Base-by-base conservation (phyloP, 805 yeast genomes). In the Jamesozyma piceae region DNA sequence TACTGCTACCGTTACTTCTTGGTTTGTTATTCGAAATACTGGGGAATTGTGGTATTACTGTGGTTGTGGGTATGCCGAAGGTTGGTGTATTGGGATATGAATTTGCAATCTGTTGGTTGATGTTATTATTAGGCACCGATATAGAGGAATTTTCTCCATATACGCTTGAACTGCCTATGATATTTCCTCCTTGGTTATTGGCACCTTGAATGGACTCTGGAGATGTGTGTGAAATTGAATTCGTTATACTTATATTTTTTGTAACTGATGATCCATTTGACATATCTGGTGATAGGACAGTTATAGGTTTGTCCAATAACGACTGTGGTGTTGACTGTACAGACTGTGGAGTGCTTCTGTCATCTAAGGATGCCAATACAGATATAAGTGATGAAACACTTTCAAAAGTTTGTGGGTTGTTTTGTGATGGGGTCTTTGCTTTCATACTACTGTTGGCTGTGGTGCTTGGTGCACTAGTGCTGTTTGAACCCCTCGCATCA, bases 311-410 rank as follows among this genome's bases (percentile, higher is more conserved):
- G 4, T 13, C 37, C 13, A 6, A 4, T 13, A 24, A 5, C 5
- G 30, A 4, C 19, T 37, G 26, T 5, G 39, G 22, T 13, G 34
- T 21, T 15, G 31, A 31, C 11, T 18, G 17, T 3, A 26, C 10
- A 19, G 38, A 10, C 11, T 14, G 38, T 5, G 37, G 20, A 18
- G 41, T 5, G 4, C 38, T 17, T 14, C 15, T 33, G 28, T 24
- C 24, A 34, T 42, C 35, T 15, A 40, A 17, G 29, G 18, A 26
- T 19, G 42, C 35, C 13, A 51, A 37, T 4, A 46, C 53, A 3
- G 51, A 43, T 4, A 52, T 54, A 28, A 53, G 39, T 3, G 58
- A 52, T 2, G 53, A 45, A 4, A 52, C 53, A 17, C 50, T 49
- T 36, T 47, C 52, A 31, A 46, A 32, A 3, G 26, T 14, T 21